Base-by-base conservation (phyloP, 352 stramenopile species). In the Phytophthora tubulina region DNA sequence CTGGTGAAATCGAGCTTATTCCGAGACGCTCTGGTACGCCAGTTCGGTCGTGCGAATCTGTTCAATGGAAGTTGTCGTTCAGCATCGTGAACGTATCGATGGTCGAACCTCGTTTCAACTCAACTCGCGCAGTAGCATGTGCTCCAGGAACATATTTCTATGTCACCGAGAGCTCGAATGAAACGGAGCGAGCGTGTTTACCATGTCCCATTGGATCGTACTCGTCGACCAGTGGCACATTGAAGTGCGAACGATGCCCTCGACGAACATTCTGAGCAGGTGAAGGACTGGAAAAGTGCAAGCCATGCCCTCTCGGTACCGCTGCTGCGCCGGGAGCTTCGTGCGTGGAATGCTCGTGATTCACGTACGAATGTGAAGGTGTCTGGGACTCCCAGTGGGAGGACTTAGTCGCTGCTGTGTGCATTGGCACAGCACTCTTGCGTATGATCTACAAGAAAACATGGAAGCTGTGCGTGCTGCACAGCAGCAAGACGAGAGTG, bases 301-400 rank as follows among this genome's bases (percentile, higher is more conserved):
- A 58, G n/a, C 32, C 45, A 31, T 93, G 85, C 59, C 62, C 67
- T 4, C 36, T 66, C 15, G 81, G 81, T 17, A 39, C 77, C 3
- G 85, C 85, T 32, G 59, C 82, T 6, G 31, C 57, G 14, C 11
- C 57, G 6, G 82, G 84, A 10, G 72, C 85, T 33, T 74, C 57
- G 1, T 93, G 84, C 65, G 62, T 80, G 14, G 39, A 73, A 21
- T 94, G 84, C 62, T 72, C 56, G 36, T 92, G 80, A 66, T 86
- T 87, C 45, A 83, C 77, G 30, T 81, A 81, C 32, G 72, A 60
- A 30, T 92, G 84, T 55, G 58, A 77, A 42, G 79, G 76, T n/a
- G 91, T 93, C 60, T 90, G 75, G 21, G 21, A 27, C 21, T 27
- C 21, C 21, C 21, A 27, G 21, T 27, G 21, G 76, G 66, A 78